Base-by-base conservation (phyloP, 768 basidiomycete species). In the Gelatoporia subvermispora region DNA sequence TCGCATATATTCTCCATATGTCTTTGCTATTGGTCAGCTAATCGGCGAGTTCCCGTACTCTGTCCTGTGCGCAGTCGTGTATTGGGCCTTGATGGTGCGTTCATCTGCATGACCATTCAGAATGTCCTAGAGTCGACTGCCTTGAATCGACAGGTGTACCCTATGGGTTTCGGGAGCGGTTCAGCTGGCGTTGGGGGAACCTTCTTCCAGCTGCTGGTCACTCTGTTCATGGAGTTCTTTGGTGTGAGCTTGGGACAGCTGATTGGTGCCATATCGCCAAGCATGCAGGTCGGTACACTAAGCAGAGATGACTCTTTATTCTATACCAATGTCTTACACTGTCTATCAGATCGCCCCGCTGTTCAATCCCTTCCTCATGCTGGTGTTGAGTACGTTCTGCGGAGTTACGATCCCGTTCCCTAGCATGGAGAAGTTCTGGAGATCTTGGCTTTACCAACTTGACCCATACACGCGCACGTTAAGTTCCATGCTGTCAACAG, bases 1-100 rank as follows among this genome's bases (percentile, higher is more conserved):
- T 67, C 79, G 86, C 51, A 93, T 93, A 60, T 93, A 93, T 66
- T 87, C 84, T 0, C 84, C 88, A 0, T 83, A 82, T 49, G 88
- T 91, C 18, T 94, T 94, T 61, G 86, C 90, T 24, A 75, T 89
- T 28, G 81, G 84, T 2, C 92, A 93, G 60, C 72, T 93, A 21
- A 61, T 88, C 13, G 84, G 89, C 37, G 91, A 95, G 65, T 75
- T 88, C 47, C 92, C 90, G 0, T 87, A 84, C 65, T 83, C 77
- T 41, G 61, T 86, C 25, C 59, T 88, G 13, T 91, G 88, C 55
- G 84, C 77, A 10, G 59, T 80, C 43, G 73, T 83, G 0, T 93
- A 92, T 67, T 94, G 84, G 86, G 74, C 74, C 20, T 64, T 86
- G 18, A 83, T 84, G 82, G 78, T 88, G 50, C 48, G 69, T 47